These are phyloP conservation scores for Viola pubescens DNA, from an alignment of 441 rosid genomes.

Conservation along the genomic window DNA sequence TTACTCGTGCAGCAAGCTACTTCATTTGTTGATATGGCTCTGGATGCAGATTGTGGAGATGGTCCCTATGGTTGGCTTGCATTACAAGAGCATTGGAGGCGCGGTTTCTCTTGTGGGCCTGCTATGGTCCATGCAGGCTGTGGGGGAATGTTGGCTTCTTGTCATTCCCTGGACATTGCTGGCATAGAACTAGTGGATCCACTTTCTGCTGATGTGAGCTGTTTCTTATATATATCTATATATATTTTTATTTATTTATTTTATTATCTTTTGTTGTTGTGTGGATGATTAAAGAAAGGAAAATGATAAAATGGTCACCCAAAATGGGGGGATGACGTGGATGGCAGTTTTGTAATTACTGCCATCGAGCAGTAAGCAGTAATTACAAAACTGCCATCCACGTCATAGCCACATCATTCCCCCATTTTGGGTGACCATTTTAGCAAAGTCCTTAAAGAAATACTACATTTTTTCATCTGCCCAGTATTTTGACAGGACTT, in stretches of 20 bases:
- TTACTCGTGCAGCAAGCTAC: constrained; percentile 98
- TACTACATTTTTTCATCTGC: background rate
- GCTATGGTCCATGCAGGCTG: constrained; percentile 98
- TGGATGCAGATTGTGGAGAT: constrained; percentile 93
- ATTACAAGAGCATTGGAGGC: constrained; percentile 96
- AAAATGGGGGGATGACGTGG: too few species aligned
- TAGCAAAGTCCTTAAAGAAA: too few species aligned
- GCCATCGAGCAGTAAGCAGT: too few species aligned
- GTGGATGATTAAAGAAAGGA: background rate
- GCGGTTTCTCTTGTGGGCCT: constrained; percentile 95
- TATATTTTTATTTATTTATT: constrained; percentile 8
- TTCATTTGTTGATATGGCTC: constrained; percentile 88
- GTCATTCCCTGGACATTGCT: constrained; percentile 95
- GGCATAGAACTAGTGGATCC: constrained; percentile 96
- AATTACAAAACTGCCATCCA: too few species aligned
- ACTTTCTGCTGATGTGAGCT: constrained; percentile 89
- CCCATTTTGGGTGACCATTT: too few species aligned
- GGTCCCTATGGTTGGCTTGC: constrained; percentile 99
- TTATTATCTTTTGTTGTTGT: background rate
- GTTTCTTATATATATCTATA: background rate
- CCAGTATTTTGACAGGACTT: background rate
- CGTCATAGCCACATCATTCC: too few species aligned
- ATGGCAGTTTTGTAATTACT: too few species aligned
- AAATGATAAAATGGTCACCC: too few species aligned
- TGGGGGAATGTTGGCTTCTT: constrained; percentile 95